A percentile compares a stretch with the other conserved stretches of the same genome.
Conservation (phyloP, 2,329 filamentous ascomycete species). For the Botrytis fragariae region DNA sequence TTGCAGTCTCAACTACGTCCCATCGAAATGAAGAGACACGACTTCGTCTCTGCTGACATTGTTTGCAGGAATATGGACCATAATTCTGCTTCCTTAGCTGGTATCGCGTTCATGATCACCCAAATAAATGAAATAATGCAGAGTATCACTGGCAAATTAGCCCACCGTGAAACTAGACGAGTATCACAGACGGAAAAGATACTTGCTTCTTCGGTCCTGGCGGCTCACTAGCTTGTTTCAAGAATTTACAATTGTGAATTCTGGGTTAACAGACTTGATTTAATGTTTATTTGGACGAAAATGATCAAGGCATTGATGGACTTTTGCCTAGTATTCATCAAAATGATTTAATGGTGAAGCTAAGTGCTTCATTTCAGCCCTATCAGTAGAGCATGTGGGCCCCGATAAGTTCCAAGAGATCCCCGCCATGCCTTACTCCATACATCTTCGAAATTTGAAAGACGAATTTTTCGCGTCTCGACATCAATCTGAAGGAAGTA, state of each 20-base stretch:
- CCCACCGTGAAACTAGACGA: conserved; percentile 3
- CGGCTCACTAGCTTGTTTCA: conserved; percentile 9
- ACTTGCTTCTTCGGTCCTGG: conserved; percentile 3
- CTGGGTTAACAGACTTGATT: not conserved
- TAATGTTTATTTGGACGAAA: not conserved
- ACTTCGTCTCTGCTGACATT: not conserved
- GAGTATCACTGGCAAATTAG: not conserved
- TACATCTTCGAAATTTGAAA: not conserved
- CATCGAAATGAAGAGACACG: not conserved
- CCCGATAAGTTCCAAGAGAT: not conserved
- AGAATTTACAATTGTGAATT: not conserved
- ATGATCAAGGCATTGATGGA: not conserved
- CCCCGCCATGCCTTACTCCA: not conserved
- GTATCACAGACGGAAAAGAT: conserved; percentile 9
- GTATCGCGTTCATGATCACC: not conserved
- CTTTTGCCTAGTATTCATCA: not conserved
- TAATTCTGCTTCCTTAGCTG: not conserved
- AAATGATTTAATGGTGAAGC: not conserved
- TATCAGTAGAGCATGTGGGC: not conserved
- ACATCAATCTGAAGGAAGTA: not conserved
- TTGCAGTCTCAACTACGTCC: not conserved
- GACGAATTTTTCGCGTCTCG: not conserved
- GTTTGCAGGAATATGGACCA: not conserved
- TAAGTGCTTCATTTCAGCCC: not conserved
- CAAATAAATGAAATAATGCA: not conserved